A percentile compares a stretch with the other conserved stretches of the same genome.
These are phyloP conservation scores for Rhizodiscina lignyota DNA, from an alignment of 495 filamentous ascomycete genomes.

Conservation along the genomic window DNA sequence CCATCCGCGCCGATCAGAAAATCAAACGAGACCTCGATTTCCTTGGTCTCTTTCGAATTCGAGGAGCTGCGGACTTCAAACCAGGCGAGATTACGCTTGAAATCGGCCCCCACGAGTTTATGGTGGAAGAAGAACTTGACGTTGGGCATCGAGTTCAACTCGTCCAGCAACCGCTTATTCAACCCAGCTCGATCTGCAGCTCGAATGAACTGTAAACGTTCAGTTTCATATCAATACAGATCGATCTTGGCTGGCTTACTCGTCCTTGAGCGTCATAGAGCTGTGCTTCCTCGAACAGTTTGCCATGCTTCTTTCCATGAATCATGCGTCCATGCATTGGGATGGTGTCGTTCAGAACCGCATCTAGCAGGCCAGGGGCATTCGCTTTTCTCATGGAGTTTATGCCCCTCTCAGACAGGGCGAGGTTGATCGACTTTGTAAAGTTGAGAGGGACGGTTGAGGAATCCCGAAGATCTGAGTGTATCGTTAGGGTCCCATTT, in stretches of 20 bases:
- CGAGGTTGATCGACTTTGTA: conserved; percentile 93
- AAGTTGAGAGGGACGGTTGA: conserved; percentile 82
- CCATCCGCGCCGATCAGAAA: conserved; percentile 92
- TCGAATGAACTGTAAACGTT: conserved; percentile 30
- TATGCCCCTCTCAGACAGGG: conserved; percentile 87
- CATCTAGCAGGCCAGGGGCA: conserved; percentile 46
- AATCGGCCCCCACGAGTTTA: conserved; percentile 77
- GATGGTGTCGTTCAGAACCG: conserved; percentile 59
- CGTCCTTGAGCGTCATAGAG: conserved; percentile 80
- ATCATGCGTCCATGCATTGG: conserved; percentile 98
- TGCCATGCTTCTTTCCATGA: conserved; percentile 50
- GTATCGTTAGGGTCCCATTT: conserved; percentile 8
- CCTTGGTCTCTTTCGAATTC: conserved; percentile 18
- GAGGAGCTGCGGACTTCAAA: conserved; percentile 43
- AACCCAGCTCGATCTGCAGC: conserved; percentile 62
- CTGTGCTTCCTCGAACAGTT: conserved; percentile 62
- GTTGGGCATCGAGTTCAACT: conserved; percentile 64
- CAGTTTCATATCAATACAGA: neutral
- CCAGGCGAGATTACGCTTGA: conserved; percentile 64
- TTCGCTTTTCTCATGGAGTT: conserved; percentile 59
- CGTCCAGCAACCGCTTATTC: conserved; percentile 76
- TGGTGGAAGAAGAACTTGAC: conserved; percentile 84
- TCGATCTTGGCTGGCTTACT: conserved; percentile 28
- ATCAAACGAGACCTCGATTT: conserved; percentile 72
- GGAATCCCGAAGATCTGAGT: conserved; percentile 66